Conservation (phyloP, 2,329 filamentous ascomycete genomes). For the Penicillium sp. region DNA sequence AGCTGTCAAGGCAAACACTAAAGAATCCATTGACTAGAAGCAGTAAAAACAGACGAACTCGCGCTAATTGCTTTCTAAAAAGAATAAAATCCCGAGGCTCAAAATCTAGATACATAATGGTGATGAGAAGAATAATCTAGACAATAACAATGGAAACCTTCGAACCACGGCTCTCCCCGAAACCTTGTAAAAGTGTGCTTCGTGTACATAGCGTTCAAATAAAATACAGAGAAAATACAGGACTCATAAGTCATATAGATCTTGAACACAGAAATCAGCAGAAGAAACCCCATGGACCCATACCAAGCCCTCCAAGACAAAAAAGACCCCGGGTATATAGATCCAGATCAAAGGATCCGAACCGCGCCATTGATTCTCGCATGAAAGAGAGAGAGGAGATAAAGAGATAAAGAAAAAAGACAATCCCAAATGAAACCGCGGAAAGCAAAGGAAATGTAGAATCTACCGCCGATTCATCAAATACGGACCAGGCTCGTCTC, state of each 20-base stretch:
- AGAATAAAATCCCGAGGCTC: not conserved
- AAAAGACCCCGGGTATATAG: not conserved
- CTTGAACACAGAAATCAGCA: not conserved
- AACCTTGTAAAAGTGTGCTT: not conserved
- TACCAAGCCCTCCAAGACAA: not conserved
- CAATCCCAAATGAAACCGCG: not conserved
- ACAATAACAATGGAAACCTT: not conserved
- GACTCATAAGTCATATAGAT: conserved; percentile 6
- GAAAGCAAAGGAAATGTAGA: not conserved
- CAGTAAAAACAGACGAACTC: not conserved
- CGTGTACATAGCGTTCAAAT: not conserved
- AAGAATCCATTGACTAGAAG: not conserved
- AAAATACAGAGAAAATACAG: not conserved
- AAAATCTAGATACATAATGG: not conserved
- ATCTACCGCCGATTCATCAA: conserved; percentile 24
- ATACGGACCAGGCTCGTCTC: conserved; percentile 30
- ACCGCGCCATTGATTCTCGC: not conserved
- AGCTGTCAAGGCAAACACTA: conserved; percentile 3
- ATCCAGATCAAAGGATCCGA: not conserved
- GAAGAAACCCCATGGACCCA: not conserved
- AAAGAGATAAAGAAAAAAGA: not conserved
- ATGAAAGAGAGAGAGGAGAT: not conserved
- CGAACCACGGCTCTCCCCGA: no score
- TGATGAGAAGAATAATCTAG: no score
- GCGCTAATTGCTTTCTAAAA: not conserved